phyloP scores from a whole-genome alignment of 805 yeast species.

The Kluyveromyces nonfermentans region DNA sequence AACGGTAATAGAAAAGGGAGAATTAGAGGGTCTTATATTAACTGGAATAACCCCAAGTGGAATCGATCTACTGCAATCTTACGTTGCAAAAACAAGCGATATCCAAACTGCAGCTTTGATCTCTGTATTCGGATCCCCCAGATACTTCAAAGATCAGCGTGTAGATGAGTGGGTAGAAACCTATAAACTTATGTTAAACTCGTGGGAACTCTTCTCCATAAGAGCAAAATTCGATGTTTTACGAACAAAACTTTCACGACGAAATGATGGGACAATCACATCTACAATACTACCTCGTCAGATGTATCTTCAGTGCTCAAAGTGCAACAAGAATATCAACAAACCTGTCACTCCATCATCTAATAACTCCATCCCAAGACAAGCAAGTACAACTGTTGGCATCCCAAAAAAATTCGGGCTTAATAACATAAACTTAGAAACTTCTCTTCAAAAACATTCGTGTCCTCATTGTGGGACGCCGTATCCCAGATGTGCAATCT shows the following conservation, averaged over 20 bases:
- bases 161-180: conserved; percentile 72
- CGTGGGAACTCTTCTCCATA: conserved; percentile 70
- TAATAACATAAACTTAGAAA: conserved; percentile 9
- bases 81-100: conserved; percentile 81
- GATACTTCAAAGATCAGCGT: conserved; percentile 65
- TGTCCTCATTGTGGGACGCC: conserved; percentile 87
- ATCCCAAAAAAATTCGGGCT: conserved; percentile 7
- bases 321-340: conserved; percentile 69
- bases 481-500: conserved; percentile 84
- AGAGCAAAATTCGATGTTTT: conserved; percentile 83
- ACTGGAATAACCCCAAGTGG: conserved; percentile 91
- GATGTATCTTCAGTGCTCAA: conserved; percentile 67
- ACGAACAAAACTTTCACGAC: conserved; percentile 53
- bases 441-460: conserved; percentile 20
- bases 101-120: conserved; percentile 86
- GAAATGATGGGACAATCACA: conserved; percentile 38
- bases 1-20: conserved; percentile 67
- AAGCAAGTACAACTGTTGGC: conserved; percentile 8
- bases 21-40: conserved; percentile 78
- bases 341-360: conserved; percentile 17
- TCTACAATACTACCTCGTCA: conserved; percentile 56
- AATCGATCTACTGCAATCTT: conserved; percentile 70
- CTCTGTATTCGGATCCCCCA: conserved; percentile 72
- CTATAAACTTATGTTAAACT: conserved; percentile 59
- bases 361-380: conserved; percentile 4